These are phyloP conservation scores for Diospyros kaki DNA, from an alignment of 148 eudicot genomes.

Conservation along the genomic window DNA sequence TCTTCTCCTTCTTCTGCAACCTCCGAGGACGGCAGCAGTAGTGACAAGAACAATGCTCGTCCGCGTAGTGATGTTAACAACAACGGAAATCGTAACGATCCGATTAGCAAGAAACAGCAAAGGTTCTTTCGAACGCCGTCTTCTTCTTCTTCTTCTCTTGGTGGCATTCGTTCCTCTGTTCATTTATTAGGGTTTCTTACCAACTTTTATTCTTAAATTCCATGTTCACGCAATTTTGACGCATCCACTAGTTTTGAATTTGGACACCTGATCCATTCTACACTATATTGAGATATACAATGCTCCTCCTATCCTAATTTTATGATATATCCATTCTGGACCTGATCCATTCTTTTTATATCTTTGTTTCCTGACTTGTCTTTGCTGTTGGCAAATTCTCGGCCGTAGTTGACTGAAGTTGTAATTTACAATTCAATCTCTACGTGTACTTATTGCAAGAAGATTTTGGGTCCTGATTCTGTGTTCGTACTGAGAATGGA, in stretches of 20 bases:
- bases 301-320: too few species aligned
- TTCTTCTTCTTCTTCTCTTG: background rate
- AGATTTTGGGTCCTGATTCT: background rate
- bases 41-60: conserved; percentile 6
- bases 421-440: background rate
- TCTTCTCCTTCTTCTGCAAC: conserved; percentile 12
- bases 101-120: conserved; percentile 45
- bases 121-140: conserved; percentile 28
- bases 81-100: conserved; percentile 30
- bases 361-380: background rate
- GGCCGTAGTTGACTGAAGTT: background rate
- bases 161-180: background rate
- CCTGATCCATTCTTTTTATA: background rate
- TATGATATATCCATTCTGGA: too few species aligned
- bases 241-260: too few species aligned
- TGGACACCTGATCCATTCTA: too few species aligned
- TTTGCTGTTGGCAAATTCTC: background rate
- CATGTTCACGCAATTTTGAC: too few species aligned
- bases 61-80: conserved; percentile 15
- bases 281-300: too few species aligned
- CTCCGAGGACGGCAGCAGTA: conserved; percentile 15
- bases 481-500: background rate
- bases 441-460: background rate
- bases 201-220: too few species aligned
- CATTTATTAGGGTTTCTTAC: background rate